Evolutionary conservation across 306 rosid species (phyloP).

Genomic region (Glycine soja): DNA sequence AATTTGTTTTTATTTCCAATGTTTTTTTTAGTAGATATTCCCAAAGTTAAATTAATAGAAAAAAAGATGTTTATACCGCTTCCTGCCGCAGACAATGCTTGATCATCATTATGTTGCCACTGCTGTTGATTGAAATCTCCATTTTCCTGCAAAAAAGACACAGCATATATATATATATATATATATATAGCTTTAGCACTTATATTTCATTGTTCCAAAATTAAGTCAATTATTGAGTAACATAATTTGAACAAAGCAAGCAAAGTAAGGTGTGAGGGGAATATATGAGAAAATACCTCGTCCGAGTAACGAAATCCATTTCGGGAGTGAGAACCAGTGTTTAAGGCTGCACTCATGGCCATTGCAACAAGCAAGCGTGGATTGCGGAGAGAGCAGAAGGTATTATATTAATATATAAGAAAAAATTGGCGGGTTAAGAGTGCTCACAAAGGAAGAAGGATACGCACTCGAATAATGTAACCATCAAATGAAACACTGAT

Average conservation of each 20-base stretch:
- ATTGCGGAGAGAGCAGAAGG: constrained; percentile 35
- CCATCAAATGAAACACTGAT: constrained; percentile 56
- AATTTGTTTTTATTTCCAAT: background rate
- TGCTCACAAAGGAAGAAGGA: constrained; percentile 34
- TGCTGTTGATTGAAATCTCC: constrained; percentile 51
- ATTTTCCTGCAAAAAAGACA: constrained; percentile 69
- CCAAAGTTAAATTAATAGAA: constrained; percentile 8
- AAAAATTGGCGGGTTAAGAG: constrained; percentile 29
- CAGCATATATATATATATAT: background rate
- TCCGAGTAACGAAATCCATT: constrained; percentile 52
- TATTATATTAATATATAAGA: constrained; percentile 59
- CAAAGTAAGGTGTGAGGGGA: no score
- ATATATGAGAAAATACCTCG: constrained; percentile 50
- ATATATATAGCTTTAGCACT: background rate
- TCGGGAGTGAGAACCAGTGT: constrained; percentile 65
- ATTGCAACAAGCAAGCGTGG: constrained; percentile 46
- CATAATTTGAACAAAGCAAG: no score
- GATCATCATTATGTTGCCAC: constrained; percentile 43
- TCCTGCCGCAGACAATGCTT: constrained; percentile 69
- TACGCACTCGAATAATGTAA: constrained; percentile 29
- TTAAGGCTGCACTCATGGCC: constrained; percentile 63
- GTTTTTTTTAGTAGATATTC: background rate
- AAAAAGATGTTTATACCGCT: constrained; percentile 55
- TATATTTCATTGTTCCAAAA: background rate
- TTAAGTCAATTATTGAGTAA: no score